A percentile compares a stretch with the other conserved stretches of the same genome.
phyloP scores from a whole-genome alignment of 345 rosid species.

The Sonneratia caseolaris region DNA sequence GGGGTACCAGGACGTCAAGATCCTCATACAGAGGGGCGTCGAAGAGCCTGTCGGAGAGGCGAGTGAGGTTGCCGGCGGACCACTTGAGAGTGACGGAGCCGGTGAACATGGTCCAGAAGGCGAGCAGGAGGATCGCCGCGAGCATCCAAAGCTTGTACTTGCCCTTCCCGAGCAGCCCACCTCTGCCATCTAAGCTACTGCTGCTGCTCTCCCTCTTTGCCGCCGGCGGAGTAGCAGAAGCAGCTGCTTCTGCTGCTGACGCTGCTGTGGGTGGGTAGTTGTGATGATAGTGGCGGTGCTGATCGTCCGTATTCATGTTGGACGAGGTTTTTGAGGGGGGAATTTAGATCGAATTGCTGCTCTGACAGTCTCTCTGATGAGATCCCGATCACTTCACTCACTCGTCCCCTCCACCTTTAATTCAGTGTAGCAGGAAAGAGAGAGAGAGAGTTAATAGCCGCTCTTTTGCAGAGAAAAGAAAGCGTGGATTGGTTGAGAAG shows the following conservation, averaged over 20 bases:
- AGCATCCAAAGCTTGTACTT: slow-evolving; percentile 65
- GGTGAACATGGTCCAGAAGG: slow-evolving; percentile 75
- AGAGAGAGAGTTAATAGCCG: slow-evolving; percentile 1
- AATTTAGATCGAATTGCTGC: background rate
- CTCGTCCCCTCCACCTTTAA: background rate
- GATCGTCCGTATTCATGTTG: slow-evolving; percentile 25
- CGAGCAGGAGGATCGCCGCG: slow-evolving; percentile 56
- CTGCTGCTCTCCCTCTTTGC: slow-evolving; percentile 14
- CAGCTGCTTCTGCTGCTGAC: slow-evolving; percentile 1
- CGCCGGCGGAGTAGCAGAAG: background rate
- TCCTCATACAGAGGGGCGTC: slow-evolving; percentile 35
- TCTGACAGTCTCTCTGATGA: background rate
- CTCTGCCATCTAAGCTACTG: background rate
- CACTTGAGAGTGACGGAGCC: slow-evolving; percentile 74
- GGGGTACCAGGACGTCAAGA: slow-evolving; percentile 57
- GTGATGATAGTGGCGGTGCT: background rate
- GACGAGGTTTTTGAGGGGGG: background rate
- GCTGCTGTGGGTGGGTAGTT: slow-evolving; percentile 18
- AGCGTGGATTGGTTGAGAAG: background rate
- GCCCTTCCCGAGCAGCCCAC: slow-evolving; percentile 16
- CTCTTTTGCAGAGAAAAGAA: background rate
- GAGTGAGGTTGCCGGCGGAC: slow-evolving; percentile 34
- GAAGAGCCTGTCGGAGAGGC: slow-evolving; percentile 22
- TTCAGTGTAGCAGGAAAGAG: background rate
- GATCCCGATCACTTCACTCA: background rate